Evolutionary conservation across 805 yeast species (phyloP).

Genomic region (Hanseniaspora hatyaiensis): DNA sequence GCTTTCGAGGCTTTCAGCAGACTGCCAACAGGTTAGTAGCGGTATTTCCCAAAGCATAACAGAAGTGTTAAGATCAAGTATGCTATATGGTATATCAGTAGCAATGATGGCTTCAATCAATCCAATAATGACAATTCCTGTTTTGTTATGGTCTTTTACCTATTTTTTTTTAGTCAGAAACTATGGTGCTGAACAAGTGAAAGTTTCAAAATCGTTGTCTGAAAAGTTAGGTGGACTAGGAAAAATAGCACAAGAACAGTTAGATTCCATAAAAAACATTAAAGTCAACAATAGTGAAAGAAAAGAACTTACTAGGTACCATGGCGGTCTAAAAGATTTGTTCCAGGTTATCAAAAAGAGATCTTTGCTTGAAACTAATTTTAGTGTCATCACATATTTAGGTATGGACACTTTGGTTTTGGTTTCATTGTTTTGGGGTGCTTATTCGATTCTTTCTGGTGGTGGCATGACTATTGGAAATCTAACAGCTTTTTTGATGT

Average conservation of each 20-base stretch:
- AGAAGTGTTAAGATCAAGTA: conserved; percentile 75
- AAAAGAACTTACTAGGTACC: conserved; percentile 65
- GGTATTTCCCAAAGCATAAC: conserved; percentile 83
- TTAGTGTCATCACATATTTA: conserved; percentile 65
- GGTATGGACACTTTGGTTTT: conserved; percentile 76
- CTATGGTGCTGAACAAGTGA: conserved; percentile 72
- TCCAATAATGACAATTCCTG: conserved; percentile 64
- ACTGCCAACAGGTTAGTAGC: conserved; percentile 78
- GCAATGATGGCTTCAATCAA: conserved; percentile 86
- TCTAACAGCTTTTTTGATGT: conserved; percentile 84
- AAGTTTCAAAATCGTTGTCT: conserved; percentile 66
- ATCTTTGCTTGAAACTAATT: conserved; percentile 67
- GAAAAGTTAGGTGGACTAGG: conserved; percentile 78
- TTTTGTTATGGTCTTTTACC: conserved; percentile 72
- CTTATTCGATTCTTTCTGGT: conserved; percentile 56
- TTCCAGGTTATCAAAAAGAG: conserved; percentile 63
- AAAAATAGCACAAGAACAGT: conserved; percentile 84
- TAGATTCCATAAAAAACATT: conserved; percentile 75
- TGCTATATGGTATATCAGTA: conserved; percentile 75
- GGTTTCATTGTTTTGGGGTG: conserved; percentile 67
- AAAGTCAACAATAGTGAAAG: conserved; percentile 86
- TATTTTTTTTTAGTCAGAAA: conserved; percentile 63
- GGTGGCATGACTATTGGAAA: conserved; percentile 81
- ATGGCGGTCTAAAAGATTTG: conserved; percentile 55
- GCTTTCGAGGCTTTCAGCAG: conserved; percentile 79